Evolutionary conservation across 495 filamentous ascomycete species (phyloP).

Genomic region (Massariosphaeria phaeospora): DNA sequence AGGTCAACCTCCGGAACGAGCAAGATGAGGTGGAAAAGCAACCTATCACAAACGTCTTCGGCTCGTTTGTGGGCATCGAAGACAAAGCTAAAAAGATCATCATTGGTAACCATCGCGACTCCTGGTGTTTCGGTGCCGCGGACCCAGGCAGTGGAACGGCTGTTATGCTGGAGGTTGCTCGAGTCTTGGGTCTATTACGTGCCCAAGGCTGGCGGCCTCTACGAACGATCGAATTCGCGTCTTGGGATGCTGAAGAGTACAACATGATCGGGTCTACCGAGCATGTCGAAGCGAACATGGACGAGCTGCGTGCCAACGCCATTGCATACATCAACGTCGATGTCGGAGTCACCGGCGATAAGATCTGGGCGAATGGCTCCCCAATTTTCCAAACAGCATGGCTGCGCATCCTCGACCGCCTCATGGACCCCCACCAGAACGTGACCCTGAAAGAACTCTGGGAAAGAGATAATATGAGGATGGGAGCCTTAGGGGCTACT

Average conservation of each 20-base stretch:
- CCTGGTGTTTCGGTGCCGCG: constrained; percentile 83
- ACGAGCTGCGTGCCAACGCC: constrained; percentile 54
- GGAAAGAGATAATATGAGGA: constrained; percentile 56
- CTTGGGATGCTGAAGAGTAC: constrained; percentile 91
- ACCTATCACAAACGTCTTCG: constrained; percentile 86
- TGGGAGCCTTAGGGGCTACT: constrained; percentile 68
- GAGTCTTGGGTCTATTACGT: constrained; percentile 73
- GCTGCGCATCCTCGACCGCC: constrained; percentile 64
- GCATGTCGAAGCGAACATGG: constrained; percentile 70
- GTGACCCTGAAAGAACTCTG: constrained; percentile 69
- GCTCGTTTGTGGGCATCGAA: constrained; percentile 74
- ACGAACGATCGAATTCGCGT: constrained; percentile 87
- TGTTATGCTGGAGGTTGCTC: constrained; percentile 79
- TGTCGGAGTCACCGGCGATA: constrained; percentile 66
- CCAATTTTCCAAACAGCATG: constrained; percentile 72
- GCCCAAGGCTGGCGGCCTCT: constrained; percentile 80
- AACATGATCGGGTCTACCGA: constrained; percentile 94
- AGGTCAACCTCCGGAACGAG: constrained; percentile 77
- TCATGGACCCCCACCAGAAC: constrained; percentile 67
- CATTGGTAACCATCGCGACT: constrained; percentile 89
- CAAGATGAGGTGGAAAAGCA: constrained; percentile 80
- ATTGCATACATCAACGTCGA: constrained; percentile 92
- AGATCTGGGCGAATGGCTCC: constrained; percentile 70
- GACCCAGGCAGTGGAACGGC: constrained; percentile 81
- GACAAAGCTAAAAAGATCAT: constrained; percentile 79